These are phyloP conservation scores for Neurospora tetraspora DNA, from an alignment of 495 filamentous ascomycete species.

Conservation along the genomic window DNA sequence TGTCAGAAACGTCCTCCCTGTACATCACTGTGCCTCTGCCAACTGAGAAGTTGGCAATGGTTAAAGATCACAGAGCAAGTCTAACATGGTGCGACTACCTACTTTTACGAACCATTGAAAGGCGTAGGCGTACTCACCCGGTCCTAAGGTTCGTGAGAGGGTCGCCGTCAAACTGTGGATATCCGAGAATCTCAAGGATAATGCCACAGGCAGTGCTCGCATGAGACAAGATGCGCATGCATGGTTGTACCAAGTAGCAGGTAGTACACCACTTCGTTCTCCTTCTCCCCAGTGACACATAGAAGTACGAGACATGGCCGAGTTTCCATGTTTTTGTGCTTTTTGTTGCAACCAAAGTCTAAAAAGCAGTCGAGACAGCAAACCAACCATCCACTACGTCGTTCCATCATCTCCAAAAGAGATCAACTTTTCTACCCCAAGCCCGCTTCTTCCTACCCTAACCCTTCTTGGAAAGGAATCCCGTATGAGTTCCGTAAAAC, in stretches of 20 bases:
- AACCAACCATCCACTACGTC: background rate
- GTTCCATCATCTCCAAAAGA: background rate
- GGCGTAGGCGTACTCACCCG: background rate
- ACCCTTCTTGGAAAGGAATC: background rate
- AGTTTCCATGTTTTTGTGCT: background rate
- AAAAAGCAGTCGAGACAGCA: background rate
- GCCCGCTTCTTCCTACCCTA: background rate
- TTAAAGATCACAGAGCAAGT: background rate
- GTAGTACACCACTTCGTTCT: background rate
- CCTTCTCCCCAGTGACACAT: background rate
- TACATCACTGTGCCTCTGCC: background rate
- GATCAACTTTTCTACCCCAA: background rate
- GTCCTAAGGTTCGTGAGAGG: background rate
- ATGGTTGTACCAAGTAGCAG: background rate
- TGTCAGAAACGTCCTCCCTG: background rate
- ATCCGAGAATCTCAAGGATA: background rate
- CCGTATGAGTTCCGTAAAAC: background rate
- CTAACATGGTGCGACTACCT: background rate
- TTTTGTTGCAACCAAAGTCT: background rate
- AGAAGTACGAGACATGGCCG: background rate
- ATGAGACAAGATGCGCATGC: background rate
- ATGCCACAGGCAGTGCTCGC: background rate
- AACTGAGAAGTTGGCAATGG: background rate
- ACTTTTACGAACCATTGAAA: background rate
- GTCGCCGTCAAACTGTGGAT: background rate